Conservation (phyloP, 2,329 filamentous ascomycete genomes). For the Alternaria dauci region DNA sequence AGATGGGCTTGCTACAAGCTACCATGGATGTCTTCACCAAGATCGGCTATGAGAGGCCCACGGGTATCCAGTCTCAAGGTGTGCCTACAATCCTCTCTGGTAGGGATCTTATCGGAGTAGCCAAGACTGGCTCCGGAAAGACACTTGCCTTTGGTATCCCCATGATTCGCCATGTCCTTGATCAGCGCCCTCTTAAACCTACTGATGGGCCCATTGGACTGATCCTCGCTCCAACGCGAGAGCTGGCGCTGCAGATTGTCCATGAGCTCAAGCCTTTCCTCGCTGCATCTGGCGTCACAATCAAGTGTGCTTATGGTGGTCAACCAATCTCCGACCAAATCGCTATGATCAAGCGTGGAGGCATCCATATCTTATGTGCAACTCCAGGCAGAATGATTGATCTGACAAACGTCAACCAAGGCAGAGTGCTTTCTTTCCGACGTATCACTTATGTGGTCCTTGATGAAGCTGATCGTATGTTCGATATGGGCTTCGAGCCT, state of each 20-base stretch:
- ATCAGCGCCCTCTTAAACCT: slow-evolving; percentile 81
- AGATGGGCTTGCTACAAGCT: slow-evolving; percentile 87
- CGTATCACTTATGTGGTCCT: slow-evolving; percentile 93
- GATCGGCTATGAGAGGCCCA: slow-evolving; percentile 86
- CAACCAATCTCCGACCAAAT: slow-evolving; percentile 98
- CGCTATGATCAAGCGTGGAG: slow-evolving; percentile 91
- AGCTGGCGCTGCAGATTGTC: slow-evolving; percentile 92
- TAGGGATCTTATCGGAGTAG: slow-evolving; percentile 92
- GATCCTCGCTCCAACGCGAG: slow-evolving; percentile 93
- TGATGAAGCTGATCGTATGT: slow-evolving; percentile 98
- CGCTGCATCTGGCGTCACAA: slow-evolving; percentile 82
- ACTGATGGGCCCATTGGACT: slow-evolving; percentile 88
- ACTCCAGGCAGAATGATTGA: slow-evolving; percentile 97
- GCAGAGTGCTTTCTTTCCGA: slow-evolving; percentile 89
- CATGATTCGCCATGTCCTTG: slow-evolving; percentile 98
- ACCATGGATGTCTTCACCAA: slow-evolving; percentile 84
- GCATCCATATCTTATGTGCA: slow-evolving; percentile 87
- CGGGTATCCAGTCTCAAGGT: slow-evolving; percentile 93
- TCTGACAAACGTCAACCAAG: slow-evolving; percentile 88
- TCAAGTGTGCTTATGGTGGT: slow-evolving; percentile 93
- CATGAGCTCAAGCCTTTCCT: slow-evolving; percentile 94
- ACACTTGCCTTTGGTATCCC: slow-evolving; percentile 94
- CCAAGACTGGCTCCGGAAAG: slow-evolving; percentile 97
- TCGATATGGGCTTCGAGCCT: slow-evolving; percentile 99
- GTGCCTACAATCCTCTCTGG: slow-evolving; percentile 96